These are phyloP conservation scores for Coniochaeta prunicola DNA, from an alignment of 2,329 filamentous ascomycete genomes.

Conservation along the genomic window DNA sequence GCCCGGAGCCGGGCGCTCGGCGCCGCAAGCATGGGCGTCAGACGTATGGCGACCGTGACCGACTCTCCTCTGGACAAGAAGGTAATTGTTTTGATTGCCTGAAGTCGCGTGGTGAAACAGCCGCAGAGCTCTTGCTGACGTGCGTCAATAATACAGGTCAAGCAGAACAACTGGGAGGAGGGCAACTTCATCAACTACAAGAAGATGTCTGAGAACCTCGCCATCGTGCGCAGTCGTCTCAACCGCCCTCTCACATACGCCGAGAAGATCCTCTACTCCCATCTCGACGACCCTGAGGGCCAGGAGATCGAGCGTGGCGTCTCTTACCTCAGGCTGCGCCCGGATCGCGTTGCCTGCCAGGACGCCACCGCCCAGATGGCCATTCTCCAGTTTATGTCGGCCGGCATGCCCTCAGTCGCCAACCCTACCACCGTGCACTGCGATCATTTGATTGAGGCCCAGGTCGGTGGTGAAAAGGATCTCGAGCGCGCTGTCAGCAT, in stretches of 20 bases:
- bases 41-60: slow-evolving; percentile 76
- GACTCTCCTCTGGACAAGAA: slow-evolving; percentile 87
- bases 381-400: slow-evolving; percentile 99
- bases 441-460: slow-evolving; percentile 98
- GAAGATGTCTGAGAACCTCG: slow-evolving; percentile 98
- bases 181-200: slow-evolving; percentile 98
- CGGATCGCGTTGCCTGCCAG: slow-evolving; percentile 97
- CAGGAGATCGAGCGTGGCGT: slow-evolving; percentile 94
- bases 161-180: slow-evolving; percentile 95
- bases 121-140: slow-evolving; percentile 7
- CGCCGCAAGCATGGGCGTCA: slow-evolving; percentile 52
- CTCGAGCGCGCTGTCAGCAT: slow-evolving; percentile 81
- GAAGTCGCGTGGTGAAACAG: neutral
- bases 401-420: slow-evolving; percentile 89
- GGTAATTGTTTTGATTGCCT: slow-evolving; percentile 37
- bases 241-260: slow-evolving; percentile 91
- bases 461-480: slow-evolving; percentile 90
- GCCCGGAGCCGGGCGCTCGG: slow-evolving; percentile 52
- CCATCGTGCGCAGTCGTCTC: slow-evolving; percentile 79
- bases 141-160: slow-evolving; percentile 45
- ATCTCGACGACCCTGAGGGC: slow-evolving; percentile 91
- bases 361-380: slow-evolving; percentile 99
- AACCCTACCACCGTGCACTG: slow-evolving; percentile 97
- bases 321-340: slow-evolving; percentile 93
- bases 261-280: slow-evolving; percentile 99